Evolutionary conservation across 352 stramenopile genomes (phyloP).

Genomic region (Phytophthora cactorum): DNA sequence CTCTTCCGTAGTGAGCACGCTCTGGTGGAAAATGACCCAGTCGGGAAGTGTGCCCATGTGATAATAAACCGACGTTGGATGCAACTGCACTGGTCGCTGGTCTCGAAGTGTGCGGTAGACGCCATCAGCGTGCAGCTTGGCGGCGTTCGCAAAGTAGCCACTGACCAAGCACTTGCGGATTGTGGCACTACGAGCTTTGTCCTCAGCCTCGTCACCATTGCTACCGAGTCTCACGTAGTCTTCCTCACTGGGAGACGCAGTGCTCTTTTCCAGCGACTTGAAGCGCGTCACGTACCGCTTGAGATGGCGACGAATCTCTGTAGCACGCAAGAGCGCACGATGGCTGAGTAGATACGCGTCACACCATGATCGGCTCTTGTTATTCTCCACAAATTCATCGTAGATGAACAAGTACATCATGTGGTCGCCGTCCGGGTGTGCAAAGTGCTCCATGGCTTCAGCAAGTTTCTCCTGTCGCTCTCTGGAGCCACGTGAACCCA

Average conservation of each 20-base stretch:
- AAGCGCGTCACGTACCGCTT: conserved; percentile 75
- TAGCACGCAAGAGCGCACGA: conserved; percentile 61
- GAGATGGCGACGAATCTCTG: conserved; percentile 72
- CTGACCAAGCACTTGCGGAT: conserved; percentile 75
- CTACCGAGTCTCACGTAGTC: conserved; percentile 14
- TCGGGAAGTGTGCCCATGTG: conserved; percentile 90
- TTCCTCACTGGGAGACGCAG: conserved; percentile 10
- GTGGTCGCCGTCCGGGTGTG: conserved; percentile 71
- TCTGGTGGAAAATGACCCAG: conserved; percentile 98
- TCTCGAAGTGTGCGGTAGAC: conserved; percentile 74
- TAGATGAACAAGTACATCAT: conserved; percentile 75
- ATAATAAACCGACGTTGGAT: conserved; percentile 81
- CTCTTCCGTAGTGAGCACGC: conserved; percentile 98
- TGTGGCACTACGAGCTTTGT: conserved; percentile 29
- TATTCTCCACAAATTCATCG: conserved; percentile 75
- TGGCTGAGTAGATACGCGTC: conserved; percentile 73
- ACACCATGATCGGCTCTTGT: conserved; percentile 71
- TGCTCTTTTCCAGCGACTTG: conserved; percentile 19
- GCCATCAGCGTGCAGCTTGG: conserved; percentile 93
- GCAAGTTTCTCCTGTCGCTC: conserved; percentile 74
- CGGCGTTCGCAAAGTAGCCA: conserved; percentile 96
- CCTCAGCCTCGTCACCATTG: conserved; percentile 25
- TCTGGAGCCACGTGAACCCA: conserved; percentile 60
- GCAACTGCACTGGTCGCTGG: conserved; percentile 71
- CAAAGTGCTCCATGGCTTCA: conserved; percentile 73